Evolutionary conservation across 345 rosid genomes (phyloP).

Genomic region (Aquilaria sinensis): DNA sequence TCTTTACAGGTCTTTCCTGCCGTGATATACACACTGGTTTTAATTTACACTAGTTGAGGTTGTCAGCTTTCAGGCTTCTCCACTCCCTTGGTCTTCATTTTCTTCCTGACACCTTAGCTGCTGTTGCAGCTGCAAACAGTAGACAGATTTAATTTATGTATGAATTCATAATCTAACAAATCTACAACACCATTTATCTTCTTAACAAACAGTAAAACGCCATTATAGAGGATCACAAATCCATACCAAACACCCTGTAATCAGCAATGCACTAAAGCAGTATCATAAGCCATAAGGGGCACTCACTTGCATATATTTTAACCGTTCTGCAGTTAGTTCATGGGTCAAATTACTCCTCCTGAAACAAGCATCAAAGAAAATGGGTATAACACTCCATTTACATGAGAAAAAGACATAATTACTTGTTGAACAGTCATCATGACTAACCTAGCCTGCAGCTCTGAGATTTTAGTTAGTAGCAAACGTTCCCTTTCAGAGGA

Average conservation of each 20-base stretch:
- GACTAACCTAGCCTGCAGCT: conserved; percentile 71
- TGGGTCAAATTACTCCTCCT: conserved; percentile 71
- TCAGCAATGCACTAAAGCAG: background rate
- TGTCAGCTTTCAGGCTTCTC: conserved; percentile 23
- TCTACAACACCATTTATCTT: background rate
- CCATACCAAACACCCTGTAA: background rate
- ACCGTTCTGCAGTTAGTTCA: conserved; percentile 69
- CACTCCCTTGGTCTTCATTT: conserved; percentile 38
- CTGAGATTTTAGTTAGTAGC: conserved; percentile 56
- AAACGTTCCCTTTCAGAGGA: conserved; percentile 69
- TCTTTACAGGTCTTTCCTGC: conserved; percentile 9
- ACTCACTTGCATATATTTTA: conserved; percentile 67
- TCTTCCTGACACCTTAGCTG: conserved; percentile 48
- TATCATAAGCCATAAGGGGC: background rate
- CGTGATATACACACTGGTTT: conserved; percentile 18
- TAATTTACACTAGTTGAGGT: conserved; percentile 11
- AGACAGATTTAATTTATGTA: conserved; percentile 3
- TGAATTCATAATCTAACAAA: background rate
- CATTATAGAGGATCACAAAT: background rate
- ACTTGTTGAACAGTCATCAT: conserved; percentile 8
- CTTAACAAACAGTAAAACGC: background rate
- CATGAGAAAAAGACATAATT: conserved; percentile 1
- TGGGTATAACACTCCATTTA: conserved; percentile 6
- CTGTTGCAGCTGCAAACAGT: conserved; percentile 51
- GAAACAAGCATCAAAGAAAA: conserved; percentile 15